Base-by-base conservation (phyloP, 768 basidiomycete genomes). In the Tylopilus cervinicoccineus region DNA sequence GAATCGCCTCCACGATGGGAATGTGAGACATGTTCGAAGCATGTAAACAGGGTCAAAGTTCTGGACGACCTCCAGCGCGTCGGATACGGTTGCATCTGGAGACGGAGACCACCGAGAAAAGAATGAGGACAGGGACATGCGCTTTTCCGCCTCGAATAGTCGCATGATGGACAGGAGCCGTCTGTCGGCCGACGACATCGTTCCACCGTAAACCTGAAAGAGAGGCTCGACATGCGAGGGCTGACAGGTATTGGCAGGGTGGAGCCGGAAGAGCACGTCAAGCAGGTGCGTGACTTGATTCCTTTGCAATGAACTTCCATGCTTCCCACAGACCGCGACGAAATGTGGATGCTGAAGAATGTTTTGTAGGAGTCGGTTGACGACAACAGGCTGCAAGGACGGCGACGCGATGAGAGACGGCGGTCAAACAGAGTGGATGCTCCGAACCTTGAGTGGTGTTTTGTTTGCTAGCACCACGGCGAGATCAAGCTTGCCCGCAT, bases 161-260 rank as follows among this genome's bases (percentile, higher is more conserved):
- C 78, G 78, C 71, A 94, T 86, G 45, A 96, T 77, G 1, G 80
- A 77, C 5, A 96, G 70, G 2, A 97, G 71, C 24, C 72, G 70
- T 23, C 76, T 73, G 61, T 97, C 94, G 2, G 85, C 55, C 5
- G 37, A 41, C 0, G 81, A 78, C n/a, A 88, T 63, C 0, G 87
- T 87, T 2, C 87, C 94, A 9, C 77, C 68, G 62, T 97, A 97
- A 1, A 93, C 69, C 17, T 69, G 70, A 37, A 88, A 66, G 29
- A 98, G 72, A 1, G 89, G 90, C 38, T 88, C 83, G 37, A 94
- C 69, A 54, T 94, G 90, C 4, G 80, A 85, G 10, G 84, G 76
- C 62, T 95, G 94, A 59, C 89, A 94, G 2, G 92, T 86, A 57
- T 91, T 91, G 12, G 74, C 67, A 0, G 93, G 89, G 59, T 93